Base-by-base conservation (phyloP, 2,329 filamentous ascomycete species). In the Camptophora hylomeconis region DNA sequence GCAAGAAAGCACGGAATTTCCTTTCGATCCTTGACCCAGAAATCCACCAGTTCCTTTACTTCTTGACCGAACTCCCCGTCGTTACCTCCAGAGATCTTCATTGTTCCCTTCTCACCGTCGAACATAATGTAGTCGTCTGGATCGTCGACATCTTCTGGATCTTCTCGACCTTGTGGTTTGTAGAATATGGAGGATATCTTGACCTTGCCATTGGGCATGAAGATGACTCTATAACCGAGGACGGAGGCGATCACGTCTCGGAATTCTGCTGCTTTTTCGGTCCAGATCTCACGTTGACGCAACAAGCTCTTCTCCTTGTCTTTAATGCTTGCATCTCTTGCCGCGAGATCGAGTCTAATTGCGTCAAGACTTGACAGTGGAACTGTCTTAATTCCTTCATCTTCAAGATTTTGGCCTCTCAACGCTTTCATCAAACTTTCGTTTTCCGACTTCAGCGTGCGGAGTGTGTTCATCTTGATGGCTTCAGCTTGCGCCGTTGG, bases 191-290 rank as follows among this genome's bases (percentile, higher is more conserved):
- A 79, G 31, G 87, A 92, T 13, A 94, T 82, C 17, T 83, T 77
- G 57, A 94, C 92, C 47, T 92, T 87, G 22, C 89, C 89, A 52
- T 93, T 93, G n/a, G 86, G 84, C 51, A 94, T 78, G 52, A 98
- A 95, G 17, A 89, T 84, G 8, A 95, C 73, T 30, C 87, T 87
- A 79, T 86, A 98, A 1, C 89, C 89, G 0, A 98, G 67, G 1
- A 93, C 78, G 12, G 76, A 83, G 39, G 86, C 86, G 34, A 98
- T 86, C 17, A 86, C 83, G 57, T 95, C 84, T 27, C 92, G 82
- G 60, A 98, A 95, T 57, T 98, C 89, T 45, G 80, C 74, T 1
- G 80, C 84, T 53, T 95, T 98, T 42, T 79, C 72, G 0, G 72
- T 72, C 80, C 83, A 98, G 33, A 95, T 89, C 48, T 94, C 80